Base-by-base conservation (phyloP, 176 grass and related monocot genomes). In the Aegilops bicornis region DNA sequence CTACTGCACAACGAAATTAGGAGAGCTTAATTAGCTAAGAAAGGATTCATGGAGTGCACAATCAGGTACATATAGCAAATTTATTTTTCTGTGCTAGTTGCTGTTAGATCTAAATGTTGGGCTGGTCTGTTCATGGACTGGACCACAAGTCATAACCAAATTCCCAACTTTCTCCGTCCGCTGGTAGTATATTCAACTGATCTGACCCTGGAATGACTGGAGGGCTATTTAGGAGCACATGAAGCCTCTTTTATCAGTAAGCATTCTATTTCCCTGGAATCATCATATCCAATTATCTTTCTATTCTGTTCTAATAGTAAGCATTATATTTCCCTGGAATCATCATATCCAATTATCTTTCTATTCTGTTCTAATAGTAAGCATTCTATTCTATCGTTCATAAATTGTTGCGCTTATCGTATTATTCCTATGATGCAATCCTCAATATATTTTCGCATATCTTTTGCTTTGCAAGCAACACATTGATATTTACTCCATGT, bases 291-390 rank as follows among this genome's bases (percentile, higher is more conserved):
- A n/a, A 24, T 83, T 48, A 77, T 25, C 72, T 29, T 75, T 29
- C 42, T 50, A 10, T 50, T 86, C 88, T 48, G 89, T 95, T 89
- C 77, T 82, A 83, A 54, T 71, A 2, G 93, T 95, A 86, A 89
- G 80, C 74, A 69, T 56, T 12, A 5, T 19, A 52, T 62, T 10
- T 33, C 58, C 17, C 64, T 40, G 37, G 35, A 66, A 82, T 60
- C 7, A 17, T 72, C 42, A 61, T 75, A 13, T 87, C 56, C 14
- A n/a, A 23, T 83, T 48, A 77, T 25, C 72, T 29, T 75, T 27
- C 40, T 48, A 10, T 48, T 86, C 88, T 47, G 89, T 95, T 89
- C 77, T 82, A 83, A 54, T 72, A 2, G 93, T 95, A 86, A 90
- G 83, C 64, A 58, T 5, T 48, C 19, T 77, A 77, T 56, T 13